phyloP scores from a whole-genome alignment of 805 yeast genomes.

The Cephaloascus albidus region DNA sequence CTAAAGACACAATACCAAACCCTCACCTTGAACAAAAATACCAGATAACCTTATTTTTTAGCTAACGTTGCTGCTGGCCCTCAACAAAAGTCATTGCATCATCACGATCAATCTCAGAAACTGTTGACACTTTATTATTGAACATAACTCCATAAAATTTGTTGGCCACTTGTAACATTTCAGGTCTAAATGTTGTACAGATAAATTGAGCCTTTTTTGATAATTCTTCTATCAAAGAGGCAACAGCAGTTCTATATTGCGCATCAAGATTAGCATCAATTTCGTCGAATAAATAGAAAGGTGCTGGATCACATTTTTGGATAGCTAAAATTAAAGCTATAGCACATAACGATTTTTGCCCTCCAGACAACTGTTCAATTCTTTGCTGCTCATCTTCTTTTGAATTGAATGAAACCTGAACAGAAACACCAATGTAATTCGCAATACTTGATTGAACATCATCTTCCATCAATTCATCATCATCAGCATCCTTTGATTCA shows the following conservation, averaged over 20 bases:
- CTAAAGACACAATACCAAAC: too few relatives aligned
- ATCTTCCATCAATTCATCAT: slow-evolving; percentile 9
- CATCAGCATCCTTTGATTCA: slow-evolving; percentile 7
- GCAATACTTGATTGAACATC: slow-evolving; percentile 27
- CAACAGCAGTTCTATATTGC: slow-evolving; percentile 84
- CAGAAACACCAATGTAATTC: slow-evolving; percentile 72
- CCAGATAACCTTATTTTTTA: too few relatives aligned
- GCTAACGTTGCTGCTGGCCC: slow-evolving; percentile 39
- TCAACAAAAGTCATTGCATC: slow-evolving; percentile 82
- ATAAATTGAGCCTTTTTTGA: slow-evolving; percentile 78
- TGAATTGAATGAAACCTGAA: slow-evolving; percentile 84
- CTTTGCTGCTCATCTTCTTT: slow-evolving; percentile 76
- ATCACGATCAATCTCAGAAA: slow-evolving; percentile 57
- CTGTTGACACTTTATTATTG: slow-evolving; percentile 71
- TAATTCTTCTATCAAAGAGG: slow-evolving; percentile 57
- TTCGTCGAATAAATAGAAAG: slow-evolving; percentile 93
- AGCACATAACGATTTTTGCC: slow-evolving; percentile 96
- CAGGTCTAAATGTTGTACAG: slow-evolving; percentile 93
- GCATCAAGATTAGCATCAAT: slow-evolving; percentile 94
- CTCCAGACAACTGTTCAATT: slow-evolving; percentile 91
- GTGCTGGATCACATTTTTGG: slow-evolving; percentile 94
- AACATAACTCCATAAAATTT: slow-evolving; percentile 83
- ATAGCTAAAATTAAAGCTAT: slow-evolving; percentile 88
- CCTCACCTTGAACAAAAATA: too few relatives aligned
- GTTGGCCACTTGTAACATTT: slow-evolving; percentile 81